phyloP scores from a whole-genome alignment of 2,329 filamentous ascomycete genomes.

The Colletotrichum sp. region DNA sequence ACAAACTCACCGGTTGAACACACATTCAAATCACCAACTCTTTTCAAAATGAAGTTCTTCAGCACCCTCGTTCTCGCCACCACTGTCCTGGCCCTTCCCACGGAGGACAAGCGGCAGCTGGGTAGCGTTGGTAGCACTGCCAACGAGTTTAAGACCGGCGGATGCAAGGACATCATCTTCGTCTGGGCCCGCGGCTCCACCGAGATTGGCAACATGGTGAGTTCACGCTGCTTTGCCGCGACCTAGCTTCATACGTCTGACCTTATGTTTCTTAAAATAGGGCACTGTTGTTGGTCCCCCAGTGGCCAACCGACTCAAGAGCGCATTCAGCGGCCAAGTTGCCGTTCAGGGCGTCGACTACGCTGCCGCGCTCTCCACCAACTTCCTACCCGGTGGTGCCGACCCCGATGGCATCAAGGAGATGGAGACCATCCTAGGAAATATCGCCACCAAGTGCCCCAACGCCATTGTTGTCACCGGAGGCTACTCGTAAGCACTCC shows the following conservation, averaged over 20 bases:
- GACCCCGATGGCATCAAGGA: slow-evolving; percentile 32
- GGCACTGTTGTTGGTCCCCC: slow-evolving; percentile 20
- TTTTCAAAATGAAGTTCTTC: slow-evolving; percentile 16
- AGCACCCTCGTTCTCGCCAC: slow-evolving; percentile 10
- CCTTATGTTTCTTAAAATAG: not conserved
- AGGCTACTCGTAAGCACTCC: slow-evolving; percentile 31
- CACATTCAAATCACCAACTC: not conserved
- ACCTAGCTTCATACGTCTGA: not conserved
- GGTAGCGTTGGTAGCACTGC: slow-evolving; percentile 9
- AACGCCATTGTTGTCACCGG: slow-evolving; percentile 36
- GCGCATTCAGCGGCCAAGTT: slow-evolving; percentile 21
- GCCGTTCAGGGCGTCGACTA: slow-evolving; percentile 36
- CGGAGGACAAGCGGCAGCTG: not conserved
- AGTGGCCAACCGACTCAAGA: slow-evolving; percentile 18
- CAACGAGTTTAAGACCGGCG: slow-evolving; percentile 25
- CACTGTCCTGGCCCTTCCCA: slow-evolving; percentile 13
- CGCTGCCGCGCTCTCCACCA: slow-evolving; percentile 32
- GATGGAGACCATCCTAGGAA: slow-evolving; percentile 34
- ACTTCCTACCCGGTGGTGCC: slow-evolving; percentile 33
- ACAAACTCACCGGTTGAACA: not conserved
- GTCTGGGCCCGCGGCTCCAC: slow-evolving; percentile 26
- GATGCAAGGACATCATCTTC: slow-evolving; percentile 26
- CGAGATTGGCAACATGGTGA: slow-evolving; percentile 26
- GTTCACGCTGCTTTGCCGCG: not conserved
- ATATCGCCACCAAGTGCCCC: slow-evolving; percentile 39